Evolutionary conservation across 441 rosid species (phyloP).

Genomic region (Pelargonium myrrhifolium): DNA sequence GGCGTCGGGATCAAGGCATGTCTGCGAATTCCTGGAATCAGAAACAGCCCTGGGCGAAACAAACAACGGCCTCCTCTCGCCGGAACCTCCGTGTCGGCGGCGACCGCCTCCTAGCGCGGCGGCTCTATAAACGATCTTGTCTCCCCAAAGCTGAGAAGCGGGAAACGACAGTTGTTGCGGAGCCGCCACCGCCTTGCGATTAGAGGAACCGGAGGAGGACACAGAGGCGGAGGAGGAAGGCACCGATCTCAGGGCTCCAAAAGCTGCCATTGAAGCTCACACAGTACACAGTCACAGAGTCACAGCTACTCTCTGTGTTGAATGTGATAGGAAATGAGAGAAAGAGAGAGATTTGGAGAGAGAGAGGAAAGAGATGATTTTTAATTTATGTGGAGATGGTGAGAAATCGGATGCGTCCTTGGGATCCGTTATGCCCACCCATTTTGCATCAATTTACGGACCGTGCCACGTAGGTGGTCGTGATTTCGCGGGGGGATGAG

Average conservation of each 20-base stretch:
- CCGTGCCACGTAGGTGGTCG: background rate
- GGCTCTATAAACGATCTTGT: conserved; percentile 30
- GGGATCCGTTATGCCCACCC: conserved; percentile 21
- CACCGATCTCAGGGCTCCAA: conserved; percentile 30
- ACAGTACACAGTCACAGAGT: background rate
- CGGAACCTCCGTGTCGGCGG: background rate
- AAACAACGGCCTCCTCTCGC: conserved; percentile 30
- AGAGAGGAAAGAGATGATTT: background rate
- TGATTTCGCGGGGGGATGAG: no score
- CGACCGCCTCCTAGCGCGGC: conserved; percentile 6
- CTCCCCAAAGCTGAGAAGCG: conserved; percentile 57
- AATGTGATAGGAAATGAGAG: background rate
- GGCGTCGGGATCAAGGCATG: conserved; percentile 96
- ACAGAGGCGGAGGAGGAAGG: conserved; percentile 28
- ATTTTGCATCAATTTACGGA: conserved; percentile 20
- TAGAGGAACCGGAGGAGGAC: no score
- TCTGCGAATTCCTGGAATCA: conserved; percentile 79
- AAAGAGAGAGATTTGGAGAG: background rate
- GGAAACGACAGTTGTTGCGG: conserved; percentile 37
- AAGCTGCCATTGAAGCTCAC: conserved; percentile 38
- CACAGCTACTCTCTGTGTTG: background rate
- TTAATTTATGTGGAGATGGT: background rate
- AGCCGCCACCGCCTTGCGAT: conserved; percentile 6
- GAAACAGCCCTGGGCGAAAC: conserved; percentile 84
- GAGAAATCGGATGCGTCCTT: conserved; percentile 8